These are phyloP conservation scores for Lodderomyces beijingensis DNA, from an alignment of 1,139 yeast species.

Conservation along the genomic window DNA sequence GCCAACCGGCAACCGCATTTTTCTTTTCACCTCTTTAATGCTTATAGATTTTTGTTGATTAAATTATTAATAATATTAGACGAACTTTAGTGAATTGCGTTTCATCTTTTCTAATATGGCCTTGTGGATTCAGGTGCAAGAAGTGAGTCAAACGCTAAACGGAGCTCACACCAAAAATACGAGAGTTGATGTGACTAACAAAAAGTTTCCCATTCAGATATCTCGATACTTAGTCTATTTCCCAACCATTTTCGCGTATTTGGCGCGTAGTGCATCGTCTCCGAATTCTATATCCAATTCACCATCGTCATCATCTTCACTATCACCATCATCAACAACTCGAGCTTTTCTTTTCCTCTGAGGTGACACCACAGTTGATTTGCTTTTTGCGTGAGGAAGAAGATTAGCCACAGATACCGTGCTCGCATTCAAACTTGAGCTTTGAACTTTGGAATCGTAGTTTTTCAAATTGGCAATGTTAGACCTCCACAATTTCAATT, in stretches of 20 bases:
- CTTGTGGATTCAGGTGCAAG: too few species aligned
- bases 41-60: not conserved
- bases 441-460: slow-evolving; percentile 15
- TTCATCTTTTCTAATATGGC: too few species aligned
- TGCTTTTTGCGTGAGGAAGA: slow-evolving; percentile 4
- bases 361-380: not conserved
- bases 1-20: not conserved
- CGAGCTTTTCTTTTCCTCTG: slow-evolving; percentile 7
- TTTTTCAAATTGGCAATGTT: slow-evolving; percentile 17
- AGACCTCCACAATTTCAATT: slow-evolving; percentile 20
- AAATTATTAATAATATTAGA: too few species aligned
- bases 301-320: slow-evolving; percentile 11
- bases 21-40: not conserved
- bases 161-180: too few species aligned
- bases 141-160: too few species aligned
- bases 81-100: too few species aligned
- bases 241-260: slow-evolving; percentile 4
- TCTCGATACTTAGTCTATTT: not conserved
- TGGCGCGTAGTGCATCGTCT: slow-evolving; percentile 6
- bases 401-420: slow-evolving; percentile 5
- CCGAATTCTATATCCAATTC: slow-evolving; percentile 19
- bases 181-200: too few species aligned
- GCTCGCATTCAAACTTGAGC: slow-evolving; percentile 3
- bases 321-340: slow-evolving; percentile 4
- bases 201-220: too few species aligned